Base-by-base conservation (phyloP, 1,139 yeast species). In the Casaregolazyma lundiana region DNA sequence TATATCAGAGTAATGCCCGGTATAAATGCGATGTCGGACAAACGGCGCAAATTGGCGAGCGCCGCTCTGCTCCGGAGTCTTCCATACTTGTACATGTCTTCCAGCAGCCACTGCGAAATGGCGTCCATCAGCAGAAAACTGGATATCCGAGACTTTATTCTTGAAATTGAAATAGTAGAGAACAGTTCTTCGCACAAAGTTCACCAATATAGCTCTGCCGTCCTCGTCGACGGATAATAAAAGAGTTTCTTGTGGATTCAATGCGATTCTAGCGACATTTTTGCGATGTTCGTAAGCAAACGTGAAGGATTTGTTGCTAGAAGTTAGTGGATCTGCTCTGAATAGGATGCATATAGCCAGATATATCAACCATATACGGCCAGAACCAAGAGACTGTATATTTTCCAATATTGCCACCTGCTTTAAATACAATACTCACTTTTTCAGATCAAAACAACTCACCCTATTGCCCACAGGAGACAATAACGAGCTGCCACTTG, bases 401-500 rank as follows among this genome's bases (percentile, higher is more conserved):
- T 26, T 11, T 7, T n/a, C 15, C 3, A 13, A 26, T 13, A 22
- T 20, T 16, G 16, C 2, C 11, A 6, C 26, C 13, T 15, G 8
- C 17, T 15, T 5, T 9, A 9, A 15, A 32, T 13, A 2, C 3
- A 6, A 19, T 2, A 45, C 59, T 26, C 48, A 58, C 63, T 85
- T 83, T 49, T 86, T 75, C 53, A 92, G 72, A 66, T 92, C 97
- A 66, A 90, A 92, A 51, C 87, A 86, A 21, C 90, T 76, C 37
- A 94, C 94, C 59, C 98, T 69, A 65, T 92, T 94, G 7, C 98
- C 98, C 3, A 92, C 97, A 0, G 98, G 98, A 51, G 95, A 84
- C 44, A 92, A 70, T 29, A 92, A 71, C 50, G 78, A 76, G 13
- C 84, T 80, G 1, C 98, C 98, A 63, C 89, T 97, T 2, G 84